Evolutionary conservation across 148 eudicot species (phyloP), one percentile per base, ranked within the genome.

Genomic region (Tetragonia tetragonoides): DNA sequence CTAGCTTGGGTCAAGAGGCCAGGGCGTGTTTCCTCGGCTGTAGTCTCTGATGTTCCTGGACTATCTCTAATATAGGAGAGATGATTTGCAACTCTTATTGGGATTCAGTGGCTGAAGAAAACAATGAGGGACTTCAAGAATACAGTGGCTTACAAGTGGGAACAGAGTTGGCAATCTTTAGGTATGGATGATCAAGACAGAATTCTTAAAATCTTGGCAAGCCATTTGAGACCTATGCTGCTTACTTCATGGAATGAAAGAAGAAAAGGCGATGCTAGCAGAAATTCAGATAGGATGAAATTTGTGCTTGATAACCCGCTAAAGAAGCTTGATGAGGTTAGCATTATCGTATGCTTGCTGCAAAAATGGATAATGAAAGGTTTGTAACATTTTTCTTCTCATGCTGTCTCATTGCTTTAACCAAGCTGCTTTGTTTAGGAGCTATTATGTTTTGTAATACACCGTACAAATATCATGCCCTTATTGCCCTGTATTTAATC

Each of bases 81-180:
- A 85, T 95, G 3, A 93, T 95, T 70, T 87, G 97, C 4, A 84
- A 72, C 75, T 85, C 85, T n/a, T 95, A 91, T 73, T 95, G 99
- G 97, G 97, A 95, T 80, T 80, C 77, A 42, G 90, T 89, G 42
- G 91, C 97, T 28, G 97, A 95, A 65, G 99, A 95, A 75, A 86
- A 93, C 41, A 95, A 95, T 69, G 99, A 95, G 62, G 85, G 99
- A 51, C 97, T 95, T 74, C 97, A 95, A 79, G 99, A 90, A 79
- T 91, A 97, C 84, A 95, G 97, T 85, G 93, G 34, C 71, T 73
- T 87, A 38, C 99, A 95, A 91, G 95, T 95, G 37, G 95, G 97
- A 40, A 91, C 95, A 0, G 97, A 95, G 85, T 75, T 94, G 73
- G 54, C n/a, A n/a, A n/a, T n/a, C n/a, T n/a, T 37, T 80, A 90